Percentiles rank a stretch among this genome's conserved stretches.
phyloP scores from a whole-genome alignment of 257 asterid genomes.

The Leptodermis oblonga region DNA sequence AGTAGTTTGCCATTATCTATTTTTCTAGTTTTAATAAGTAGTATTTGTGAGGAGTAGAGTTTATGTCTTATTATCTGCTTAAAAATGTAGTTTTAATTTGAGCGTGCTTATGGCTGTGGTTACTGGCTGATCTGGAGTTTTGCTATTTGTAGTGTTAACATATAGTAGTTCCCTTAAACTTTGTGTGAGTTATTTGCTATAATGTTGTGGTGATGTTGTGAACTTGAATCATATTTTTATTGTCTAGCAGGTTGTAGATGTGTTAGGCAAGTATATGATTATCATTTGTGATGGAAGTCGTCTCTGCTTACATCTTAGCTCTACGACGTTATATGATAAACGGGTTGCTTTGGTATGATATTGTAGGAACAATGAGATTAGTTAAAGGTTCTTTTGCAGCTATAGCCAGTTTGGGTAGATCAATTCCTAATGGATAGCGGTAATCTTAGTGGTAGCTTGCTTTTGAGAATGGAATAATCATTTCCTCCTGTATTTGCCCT shows the following conservation, averaged over 20 bases:
- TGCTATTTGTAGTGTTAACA: conserved; percentile 39
- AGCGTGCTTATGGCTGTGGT: conserved; percentile 43
- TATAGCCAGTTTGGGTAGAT: conserved; percentile 37
- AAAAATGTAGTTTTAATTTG: conserved; percentile 43
- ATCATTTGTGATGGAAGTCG: conserved; percentile 12
- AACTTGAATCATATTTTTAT: conserved; percentile 9
- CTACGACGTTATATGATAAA: conserved; percentile 5
- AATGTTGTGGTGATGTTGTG: conserved; percentile 26
- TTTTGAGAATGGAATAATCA: conserved; percentile 58
- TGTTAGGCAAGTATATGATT: conserved; percentile 10
- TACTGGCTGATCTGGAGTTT: conserved; percentile 41
- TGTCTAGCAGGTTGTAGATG: conserved; percentile 21
- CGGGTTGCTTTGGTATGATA: conserved; percentile 22
- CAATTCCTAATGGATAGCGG: conserved; percentile 43
- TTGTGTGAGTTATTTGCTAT: conserved; percentile 28
- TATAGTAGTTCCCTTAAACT: conserved; percentile 30
- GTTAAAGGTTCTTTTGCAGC: conserved; percentile 30
- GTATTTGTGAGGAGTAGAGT: conserved; percentile 44
- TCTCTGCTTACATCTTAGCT: conserved; percentile 7
- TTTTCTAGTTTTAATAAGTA: conserved; percentile 58
- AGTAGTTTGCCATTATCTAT: conserved; percentile 39
- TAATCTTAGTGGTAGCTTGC: conserved; percentile 55
- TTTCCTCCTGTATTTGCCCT: conserved; percentile 75
- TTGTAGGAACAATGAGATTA: conserved; percentile 30
- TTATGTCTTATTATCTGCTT: conserved; percentile 34